Evolutionary conservation across 805 yeast species (phyloP).

Genomic region (Yamadazyma tumulicola): DNA sequence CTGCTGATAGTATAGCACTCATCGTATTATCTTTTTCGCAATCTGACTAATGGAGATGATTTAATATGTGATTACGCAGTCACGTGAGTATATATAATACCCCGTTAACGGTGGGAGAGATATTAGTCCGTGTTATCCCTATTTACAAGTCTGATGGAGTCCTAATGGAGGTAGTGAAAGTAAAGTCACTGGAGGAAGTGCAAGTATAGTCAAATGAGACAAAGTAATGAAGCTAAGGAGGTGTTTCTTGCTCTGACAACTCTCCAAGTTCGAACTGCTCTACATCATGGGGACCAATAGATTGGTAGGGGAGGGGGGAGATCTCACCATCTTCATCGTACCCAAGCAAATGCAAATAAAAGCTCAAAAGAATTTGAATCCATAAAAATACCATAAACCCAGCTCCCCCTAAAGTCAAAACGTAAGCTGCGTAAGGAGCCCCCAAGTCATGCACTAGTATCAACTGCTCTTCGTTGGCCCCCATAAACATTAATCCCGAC

Average conservation of each 20-base stretch:
- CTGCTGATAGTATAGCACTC: conserved; percentile 87
- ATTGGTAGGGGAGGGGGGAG: conserved; percentile 13
- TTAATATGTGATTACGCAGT: background rate
- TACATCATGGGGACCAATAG: conserved; percentile 16
- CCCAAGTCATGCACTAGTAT: conserved; percentile 65
- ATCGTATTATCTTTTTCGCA: conserved; percentile 29
- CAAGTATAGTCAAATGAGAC: too few species aligned
- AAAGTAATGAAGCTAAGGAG: too few species aligned
- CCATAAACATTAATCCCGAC: conserved; percentile 83
- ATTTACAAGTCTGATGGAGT: too few species aligned
- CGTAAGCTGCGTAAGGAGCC: conserved; percentile 83
- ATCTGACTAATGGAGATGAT: background rate
- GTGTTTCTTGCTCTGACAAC: conserved; percentile 21
- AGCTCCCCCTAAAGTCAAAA: conserved; percentile 65
- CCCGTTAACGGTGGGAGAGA: too few species aligned
- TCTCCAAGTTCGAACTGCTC: conserved; percentile 37
- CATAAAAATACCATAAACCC: conserved; percentile 71
- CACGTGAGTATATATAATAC: too few species aligned
- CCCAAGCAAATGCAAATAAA: conserved; percentile 50
- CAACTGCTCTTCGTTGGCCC: conserved; percentile 89
- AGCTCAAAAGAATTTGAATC: conserved; percentile 55
- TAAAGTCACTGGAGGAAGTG: too few species aligned
- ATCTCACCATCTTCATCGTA: conserved; percentile 39
- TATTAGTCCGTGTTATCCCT: too few species aligned
- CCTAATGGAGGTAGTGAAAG: too few species aligned